A percentile compares a stretch with the other conserved stretches of the same genome.
phyloP scores from a whole-genome alignment of 169 alveolate genomes.

The Plasmodium sp. region DNA sequence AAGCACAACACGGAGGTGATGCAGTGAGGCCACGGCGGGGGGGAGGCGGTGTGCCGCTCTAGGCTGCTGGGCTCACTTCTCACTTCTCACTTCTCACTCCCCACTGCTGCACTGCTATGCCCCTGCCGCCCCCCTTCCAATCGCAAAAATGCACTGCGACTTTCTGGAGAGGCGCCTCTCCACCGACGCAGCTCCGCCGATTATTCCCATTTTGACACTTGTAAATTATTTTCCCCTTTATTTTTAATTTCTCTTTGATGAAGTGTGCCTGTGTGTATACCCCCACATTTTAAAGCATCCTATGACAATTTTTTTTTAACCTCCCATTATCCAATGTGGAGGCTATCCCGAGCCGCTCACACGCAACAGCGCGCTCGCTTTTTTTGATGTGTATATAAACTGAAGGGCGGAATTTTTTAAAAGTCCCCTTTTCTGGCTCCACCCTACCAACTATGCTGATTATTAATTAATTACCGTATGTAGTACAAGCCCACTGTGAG shows the following conservation, averaged over 20 bases:
- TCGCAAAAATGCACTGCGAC: not conserved
- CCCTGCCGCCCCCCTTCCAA: not conserved
- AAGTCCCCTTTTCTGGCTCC: not conserved
- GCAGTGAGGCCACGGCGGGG: constrained; percentile 8
- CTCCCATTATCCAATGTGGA: not conserved
- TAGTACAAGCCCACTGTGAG: not conserved
- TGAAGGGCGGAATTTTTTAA: not conserved
- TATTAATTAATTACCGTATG: not conserved
- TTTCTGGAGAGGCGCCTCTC: not conserved
- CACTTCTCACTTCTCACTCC: not conserved
- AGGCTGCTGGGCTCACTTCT: no score
- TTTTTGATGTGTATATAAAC: not conserved
- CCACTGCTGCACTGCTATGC: not conserved
- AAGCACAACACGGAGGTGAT: constrained; percentile 68
- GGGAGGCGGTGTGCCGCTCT: not conserved
- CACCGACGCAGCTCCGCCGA: not conserved
- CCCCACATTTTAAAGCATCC: not conserved
- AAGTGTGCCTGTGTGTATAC: not conserved
- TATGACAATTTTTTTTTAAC: not conserved
- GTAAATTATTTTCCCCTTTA: not conserved
- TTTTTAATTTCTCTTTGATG: not conserved
- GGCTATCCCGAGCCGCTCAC: not conserved
- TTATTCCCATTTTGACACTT: not conserved
- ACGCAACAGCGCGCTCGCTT: not conserved
- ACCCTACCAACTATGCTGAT: not conserved